phyloP scores from a whole-genome alignment of 1,139 yeast genomes.

The Torulaspora globosa region DNA sequence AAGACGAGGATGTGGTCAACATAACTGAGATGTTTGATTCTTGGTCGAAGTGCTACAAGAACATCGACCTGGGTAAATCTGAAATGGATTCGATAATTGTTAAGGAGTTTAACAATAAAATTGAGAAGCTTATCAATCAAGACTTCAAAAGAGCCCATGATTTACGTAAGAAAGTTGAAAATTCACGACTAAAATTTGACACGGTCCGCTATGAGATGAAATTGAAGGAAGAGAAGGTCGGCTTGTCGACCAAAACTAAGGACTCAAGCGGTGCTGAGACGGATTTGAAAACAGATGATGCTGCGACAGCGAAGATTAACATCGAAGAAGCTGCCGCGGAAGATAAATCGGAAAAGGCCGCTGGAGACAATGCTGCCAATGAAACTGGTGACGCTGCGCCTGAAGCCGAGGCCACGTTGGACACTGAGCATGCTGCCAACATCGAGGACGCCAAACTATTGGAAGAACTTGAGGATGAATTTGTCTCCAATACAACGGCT shows the following conservation, averaged over 20 bases:
- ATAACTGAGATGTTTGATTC: constrained; percentile 28
- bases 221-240: constrained; percentile 33
- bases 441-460: constrained; percentile 35
- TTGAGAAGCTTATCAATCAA: constrained; percentile 49
- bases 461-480: constrained; percentile 69
- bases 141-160: constrained; percentile 59
- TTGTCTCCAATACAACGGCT: constrained; percentile 67
- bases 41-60: constrained; percentile 54
- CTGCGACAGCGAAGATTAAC: not conserved
- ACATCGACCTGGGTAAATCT: constrained; percentile 40
- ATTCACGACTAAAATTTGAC: constrained; percentile 66
- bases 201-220: constrained; percentile 55
- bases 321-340: not conserved
- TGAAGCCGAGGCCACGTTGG: not conserved
- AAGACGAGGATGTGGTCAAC: constrained; percentile 32
- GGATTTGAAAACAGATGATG: not conserved
- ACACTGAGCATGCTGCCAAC: not conserved
- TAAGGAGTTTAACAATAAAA: constrained; percentile 51
- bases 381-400: constrained; percentile 3
- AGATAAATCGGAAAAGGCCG: constrained; percentile 16
- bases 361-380: not conserved
- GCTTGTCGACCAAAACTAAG: constrained; percentile 28
- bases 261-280: not conserved
- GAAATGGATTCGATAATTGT: constrained; percentile 62
- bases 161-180: constrained; percentile 63